These are phyloP conservation scores for Podospora anserina DNA, from an alignment of 495 filamentous ascomycete species.

Conservation along the genomic window DNA sequence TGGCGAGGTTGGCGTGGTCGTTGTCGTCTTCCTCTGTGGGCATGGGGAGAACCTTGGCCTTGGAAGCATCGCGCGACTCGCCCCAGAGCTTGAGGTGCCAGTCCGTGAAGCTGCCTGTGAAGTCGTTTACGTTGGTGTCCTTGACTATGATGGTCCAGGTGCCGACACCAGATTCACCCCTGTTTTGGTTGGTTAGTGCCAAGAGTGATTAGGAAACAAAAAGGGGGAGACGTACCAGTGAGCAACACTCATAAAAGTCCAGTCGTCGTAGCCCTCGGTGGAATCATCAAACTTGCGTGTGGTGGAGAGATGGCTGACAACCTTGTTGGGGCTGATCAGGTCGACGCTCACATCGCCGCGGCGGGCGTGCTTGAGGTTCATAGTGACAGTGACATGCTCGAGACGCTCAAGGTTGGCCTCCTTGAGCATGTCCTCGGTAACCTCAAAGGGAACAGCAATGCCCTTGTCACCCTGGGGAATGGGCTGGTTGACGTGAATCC, in stretches of 20 bases:
- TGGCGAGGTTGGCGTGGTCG: constrained; percentile 61
- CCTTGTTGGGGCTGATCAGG: constrained; percentile 74
- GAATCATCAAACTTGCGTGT: constrained; percentile 62
- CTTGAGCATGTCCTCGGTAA: constrained; percentile 71
- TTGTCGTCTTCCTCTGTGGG: constrained; percentile 80
- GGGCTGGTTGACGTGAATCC: constrained; percentile 79
- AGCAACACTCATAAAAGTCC: constrained; percentile 98
- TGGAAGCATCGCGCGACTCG: constrained; percentile 70
- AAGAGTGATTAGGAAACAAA: not conserved
- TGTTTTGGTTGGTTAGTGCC: constrained; percentile 35
- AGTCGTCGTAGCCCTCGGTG: constrained; percentile 77
- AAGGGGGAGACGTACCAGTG: constrained; percentile 67
- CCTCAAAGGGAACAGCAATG: constrained; percentile 69
- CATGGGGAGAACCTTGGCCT: constrained; percentile 71
- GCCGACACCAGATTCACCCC: constrained; percentile 85
- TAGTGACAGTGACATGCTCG: constrained; percentile 95
- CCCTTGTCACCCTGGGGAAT: constrained; percentile 87
- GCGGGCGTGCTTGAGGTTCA: constrained; percentile 84
- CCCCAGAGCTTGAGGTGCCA: constrained; percentile 97
- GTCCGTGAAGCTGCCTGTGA: constrained; percentile 75
- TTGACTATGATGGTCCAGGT: constrained; percentile 89
- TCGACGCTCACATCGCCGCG: constrained; percentile 94
- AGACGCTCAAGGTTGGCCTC: constrained; percentile 78
- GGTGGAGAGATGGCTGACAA: constrained; percentile 80
- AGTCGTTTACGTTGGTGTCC: constrained; percentile 74